These are phyloP conservation scores for Jasminum sambac DNA, from an alignment of 257 asterid genomes.

Conservation along the genomic window DNA sequence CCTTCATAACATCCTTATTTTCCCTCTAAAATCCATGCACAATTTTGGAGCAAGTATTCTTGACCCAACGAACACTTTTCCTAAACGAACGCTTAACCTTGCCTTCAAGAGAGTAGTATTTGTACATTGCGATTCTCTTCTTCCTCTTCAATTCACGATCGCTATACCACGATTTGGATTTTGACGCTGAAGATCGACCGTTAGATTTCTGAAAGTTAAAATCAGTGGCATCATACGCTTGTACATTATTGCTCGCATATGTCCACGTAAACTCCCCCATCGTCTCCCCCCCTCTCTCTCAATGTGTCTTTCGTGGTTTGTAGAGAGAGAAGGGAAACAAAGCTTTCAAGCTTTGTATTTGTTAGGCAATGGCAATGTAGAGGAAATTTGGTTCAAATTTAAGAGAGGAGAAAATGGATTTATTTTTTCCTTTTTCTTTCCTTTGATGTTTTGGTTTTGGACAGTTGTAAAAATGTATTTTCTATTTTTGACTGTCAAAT, in stretches of 20 bases:
- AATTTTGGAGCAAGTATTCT: conserved; percentile 49
- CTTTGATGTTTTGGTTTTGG: background rate
- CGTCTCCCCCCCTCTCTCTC: conserved; percentile 15
- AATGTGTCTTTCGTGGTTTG: background rate
- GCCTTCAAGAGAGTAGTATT: conserved; percentile 62
- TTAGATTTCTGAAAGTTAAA: conserved; percentile 13
- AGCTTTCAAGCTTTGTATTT: conserved; percentile 16
- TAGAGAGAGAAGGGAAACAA: conserved; percentile 28
- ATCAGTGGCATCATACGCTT: conserved; percentile 20
- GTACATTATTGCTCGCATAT: conserved; percentile 12
- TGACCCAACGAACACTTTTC: conserved; percentile 62
- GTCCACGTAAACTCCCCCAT: background rate
- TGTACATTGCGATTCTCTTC: conserved; percentile 63
- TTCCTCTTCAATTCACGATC: conserved; percentile 52
- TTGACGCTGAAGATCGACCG: background rate
- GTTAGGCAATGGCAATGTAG: no score
- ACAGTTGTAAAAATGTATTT: conserved; percentile 1
- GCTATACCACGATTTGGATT: conserved; percentile 36
- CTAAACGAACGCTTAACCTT: conserved; percentile 53
- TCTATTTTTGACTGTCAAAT: background rate
- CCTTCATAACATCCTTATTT: background rate
- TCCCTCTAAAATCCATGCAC: conserved; percentile 39
- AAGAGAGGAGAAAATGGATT: background rate
- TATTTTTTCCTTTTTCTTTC: background rate
- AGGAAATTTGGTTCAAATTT: background rate